These are phyloP conservation scores for Lathyrus aphaca DNA, from an alignment of 306 rosid species.

Conservation along the genomic window DNA sequence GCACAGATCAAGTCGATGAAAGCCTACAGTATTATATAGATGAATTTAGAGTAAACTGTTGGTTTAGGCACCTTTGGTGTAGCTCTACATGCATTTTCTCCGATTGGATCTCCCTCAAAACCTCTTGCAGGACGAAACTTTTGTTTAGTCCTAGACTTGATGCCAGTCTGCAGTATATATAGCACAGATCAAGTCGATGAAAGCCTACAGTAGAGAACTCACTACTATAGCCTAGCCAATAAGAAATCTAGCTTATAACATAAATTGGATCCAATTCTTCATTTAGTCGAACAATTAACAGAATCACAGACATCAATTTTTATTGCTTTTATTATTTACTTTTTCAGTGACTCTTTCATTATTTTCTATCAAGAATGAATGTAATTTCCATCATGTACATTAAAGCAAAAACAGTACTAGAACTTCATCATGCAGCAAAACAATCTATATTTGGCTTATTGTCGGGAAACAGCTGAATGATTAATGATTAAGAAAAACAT, in stretches of 20 bases:
- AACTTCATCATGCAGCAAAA: slow-evolving; percentile 3
- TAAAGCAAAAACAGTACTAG: slow-evolving; percentile 10
- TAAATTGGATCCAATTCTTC: slow-evolving; percentile 13
- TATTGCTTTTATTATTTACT: background rate
- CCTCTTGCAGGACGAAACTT: slow-evolving; percentile 49
- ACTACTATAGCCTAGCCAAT: slow-evolving; percentile 14
- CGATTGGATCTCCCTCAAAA: slow-evolving; percentile 46
- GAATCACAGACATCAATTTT: background rate
- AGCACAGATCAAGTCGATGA: slow-evolving; percentile 23
- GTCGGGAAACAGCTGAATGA: slow-evolving; percentile 1
- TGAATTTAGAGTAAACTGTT: slow-evolving; percentile 25
- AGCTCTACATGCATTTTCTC: slow-evolving; percentile 32
- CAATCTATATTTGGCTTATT: slow-evolving; percentile 19
- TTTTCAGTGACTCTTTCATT: background rate
- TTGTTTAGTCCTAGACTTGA: slow-evolving; percentile 48
- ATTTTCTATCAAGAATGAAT: slow-evolving; percentile 9
- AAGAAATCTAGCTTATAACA: slow-evolving; percentile 2
- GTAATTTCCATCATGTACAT: slow-evolving; percentile 13
- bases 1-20: slow-evolving; percentile 18
- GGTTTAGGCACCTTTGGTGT: slow-evolving; percentile 46
- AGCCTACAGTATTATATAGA: too few relatives aligned
- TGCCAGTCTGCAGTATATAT: slow-evolving; percentile 46
- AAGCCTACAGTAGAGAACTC: slow-evolving; percentile 7
- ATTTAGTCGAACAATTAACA: slow-evolving; percentile 4
- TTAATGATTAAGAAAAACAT: background rate